A percentile compares a stretch with the other conserved stretches of the same genome.
These are phyloP conservation scores for Aspergillus texensis DNA, from an alignment of 2,329 filamentous ascomycete species.

Conservation along the genomic window DNA sequence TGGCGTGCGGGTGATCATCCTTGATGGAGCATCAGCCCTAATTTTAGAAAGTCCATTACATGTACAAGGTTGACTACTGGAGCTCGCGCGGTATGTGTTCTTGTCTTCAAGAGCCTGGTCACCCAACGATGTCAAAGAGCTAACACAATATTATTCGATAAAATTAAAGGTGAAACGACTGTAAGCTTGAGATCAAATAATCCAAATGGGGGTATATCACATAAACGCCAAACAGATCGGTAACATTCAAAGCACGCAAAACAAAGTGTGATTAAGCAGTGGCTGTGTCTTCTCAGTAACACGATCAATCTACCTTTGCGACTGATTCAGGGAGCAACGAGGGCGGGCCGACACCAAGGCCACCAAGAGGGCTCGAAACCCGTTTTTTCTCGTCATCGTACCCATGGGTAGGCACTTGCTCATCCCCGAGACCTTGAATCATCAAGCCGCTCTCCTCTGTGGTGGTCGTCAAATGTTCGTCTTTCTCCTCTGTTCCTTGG, in stretches of 20 bases:
- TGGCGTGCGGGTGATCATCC: conserved; percentile 1
- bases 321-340: conserved; percentile 33
- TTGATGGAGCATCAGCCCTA: not conserved
- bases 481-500: conserved; percentile 29
- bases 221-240: conserved; percentile 35
- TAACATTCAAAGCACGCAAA: conserved; percentile 13
- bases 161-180: conserved; percentile 24
- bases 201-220: conserved; percentile 44
- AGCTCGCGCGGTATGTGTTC: not conserved
- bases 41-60: not conserved
- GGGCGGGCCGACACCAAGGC: conserved; percentile 27
- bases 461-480: conserved; percentile 17
- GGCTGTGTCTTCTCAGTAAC: not conserved
- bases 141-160: conserved; percentile 23
- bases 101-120: no score
- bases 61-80: not conserved
- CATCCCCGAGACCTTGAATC: conserved; percentile 36
- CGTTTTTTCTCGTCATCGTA: conserved; percentile 15
- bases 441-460: conserved; percentile 36
- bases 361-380: conserved; percentile 28
- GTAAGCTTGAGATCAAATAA: conserved; percentile 18
- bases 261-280: conserved; percentile 1
- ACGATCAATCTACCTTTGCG: conserved; percentile 24
- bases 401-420: conserved; percentile 26
- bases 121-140: not conserved